Evolutionary conservation across 1,284 basidiomycete genomes (phyloP), one percentile per base, ranked within the genome.

Genomic region (Hypsizygus ulmarius): DNA sequence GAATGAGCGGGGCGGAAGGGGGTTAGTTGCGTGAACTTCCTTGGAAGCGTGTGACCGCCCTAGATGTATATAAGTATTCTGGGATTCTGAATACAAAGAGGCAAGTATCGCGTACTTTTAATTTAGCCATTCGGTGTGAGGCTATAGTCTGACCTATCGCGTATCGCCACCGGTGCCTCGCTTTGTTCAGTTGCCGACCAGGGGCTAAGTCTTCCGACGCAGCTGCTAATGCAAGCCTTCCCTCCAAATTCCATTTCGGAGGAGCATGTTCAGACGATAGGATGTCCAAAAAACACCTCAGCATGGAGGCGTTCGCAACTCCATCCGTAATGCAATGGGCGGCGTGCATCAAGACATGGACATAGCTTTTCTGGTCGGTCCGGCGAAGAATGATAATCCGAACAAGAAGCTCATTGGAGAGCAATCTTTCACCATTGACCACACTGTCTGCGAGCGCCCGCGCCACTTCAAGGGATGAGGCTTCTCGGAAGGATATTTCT

Each of bases 11-110:
- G 71, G 0, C 64, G 68, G 43, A 60, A 57, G 5, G 59, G 54
- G 0, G 75, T 75, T 3, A 59, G 52, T 18, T 59, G 58, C 1
- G 69, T 70, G 19, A 70, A 52, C 14, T 59, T 66, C 47, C 73
- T 61, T 0, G 79, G 79, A 8, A 84, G 66, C 0, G 76, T 77
- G 49, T 82, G 79, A 1, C 81, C 80, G 5, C 79, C 81, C 81
- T 83, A 28, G 25, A 32, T 18, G 8, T 38, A 18, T 34, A 47
- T 18, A 4, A 16, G 27, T 32, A 2, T 25, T 14, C 2, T 9
- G 10, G 16, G 14, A 27, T 33, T 38, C n/a, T 12, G 11, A 37
- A 18, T 34, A n/a, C 5, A 42, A 1, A 14, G 16, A 11, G 11
- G 16, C 14, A 21, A 16, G 10, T 2, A 47, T 14, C 3, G 49